A percentile compares a stretch with the other conserved stretches of the same genome.
Conservation (phyloP, 176 grass and related monocot genomes). For the Olyra latifolia region DNA sequence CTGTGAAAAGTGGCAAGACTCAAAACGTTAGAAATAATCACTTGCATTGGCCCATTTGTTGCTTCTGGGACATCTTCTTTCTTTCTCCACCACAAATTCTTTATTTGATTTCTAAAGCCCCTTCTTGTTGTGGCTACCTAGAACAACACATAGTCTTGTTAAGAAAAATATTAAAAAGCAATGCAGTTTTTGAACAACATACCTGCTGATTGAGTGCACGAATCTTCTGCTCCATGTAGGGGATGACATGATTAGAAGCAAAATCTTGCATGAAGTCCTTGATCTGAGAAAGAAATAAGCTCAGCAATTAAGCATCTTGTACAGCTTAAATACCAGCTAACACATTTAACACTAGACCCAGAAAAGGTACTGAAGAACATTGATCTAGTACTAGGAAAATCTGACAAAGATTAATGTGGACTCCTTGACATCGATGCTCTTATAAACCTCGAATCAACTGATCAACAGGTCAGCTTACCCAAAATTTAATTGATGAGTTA, state of each 20-base stretch:
- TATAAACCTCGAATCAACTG: conserved; percentile 20
- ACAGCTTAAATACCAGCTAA: background rate
- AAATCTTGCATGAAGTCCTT: conserved; percentile 98
- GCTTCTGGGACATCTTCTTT: conserved; percentile 89
- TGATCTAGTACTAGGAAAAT: conserved; percentile 19
- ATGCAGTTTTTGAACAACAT: conserved; percentile 16
- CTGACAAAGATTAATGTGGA: background rate
- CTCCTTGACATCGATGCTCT: background rate
- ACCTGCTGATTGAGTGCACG: conserved; percentile 98
- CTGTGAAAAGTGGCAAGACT: conserved; percentile 10
- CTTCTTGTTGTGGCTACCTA: conserved; percentile 93
- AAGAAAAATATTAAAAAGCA: conserved; percentile 18
- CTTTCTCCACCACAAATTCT: conserved; percentile 99
- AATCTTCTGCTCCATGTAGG: conserved; percentile 98
- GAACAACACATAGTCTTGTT: conserved; percentile 30
- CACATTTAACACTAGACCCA: background rate
- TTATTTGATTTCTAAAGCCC: conserved; percentile 98
- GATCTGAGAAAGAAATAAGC: conserved; percentile 59
- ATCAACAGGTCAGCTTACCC: background rate
- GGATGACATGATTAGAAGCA: conserved; percentile 92
- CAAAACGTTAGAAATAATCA: conserved; percentile 30
- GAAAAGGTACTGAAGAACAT: conserved; percentile 8
- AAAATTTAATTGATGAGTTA: background rate
- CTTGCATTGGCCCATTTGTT: conserved; percentile 75
- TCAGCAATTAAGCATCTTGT: conserved; percentile 11